Evolutionary conservation across 148 eudicot species (phyloP).

Genomic region (Vaccinium macrocarpon): DNA sequence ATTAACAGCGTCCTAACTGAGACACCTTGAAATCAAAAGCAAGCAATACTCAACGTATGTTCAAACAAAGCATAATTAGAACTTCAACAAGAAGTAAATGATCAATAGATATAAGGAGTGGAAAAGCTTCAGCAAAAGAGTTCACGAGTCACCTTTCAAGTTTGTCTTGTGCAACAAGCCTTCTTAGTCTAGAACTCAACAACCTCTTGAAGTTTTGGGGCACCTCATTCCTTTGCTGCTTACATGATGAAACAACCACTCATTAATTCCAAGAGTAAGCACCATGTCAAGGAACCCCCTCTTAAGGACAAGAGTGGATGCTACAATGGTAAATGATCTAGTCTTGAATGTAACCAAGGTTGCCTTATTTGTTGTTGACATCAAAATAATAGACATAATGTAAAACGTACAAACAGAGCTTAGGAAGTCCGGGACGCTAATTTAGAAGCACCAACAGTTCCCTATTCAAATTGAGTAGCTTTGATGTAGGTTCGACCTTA

Average conservation of each 20-base stretch:
- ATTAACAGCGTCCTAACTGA: too few relatives aligned
- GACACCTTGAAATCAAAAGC: background rate
- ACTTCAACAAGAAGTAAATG: slow-evolving; percentile 7
- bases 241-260: slow-evolving; percentile 14
- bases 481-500: background rate
- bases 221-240: slow-evolving; percentile 73
- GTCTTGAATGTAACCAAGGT: background rate
- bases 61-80: background rate
- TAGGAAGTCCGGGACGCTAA: background rate
- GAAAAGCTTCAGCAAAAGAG: too few relatives aligned
- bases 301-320: background rate
- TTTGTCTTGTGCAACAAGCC: slow-evolving; percentile 66
- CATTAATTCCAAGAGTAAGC: background rate
- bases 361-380: background rate
- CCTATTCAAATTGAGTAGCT: background rate
- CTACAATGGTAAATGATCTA: background rate
- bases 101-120: background rate
- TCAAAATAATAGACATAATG: background rate
- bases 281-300: background rate
- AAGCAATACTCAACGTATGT: background rate
- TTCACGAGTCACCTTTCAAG: slow-evolving; percentile 83
- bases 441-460: background rate
- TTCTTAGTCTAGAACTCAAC: slow-evolving; percentile 64
- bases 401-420: background rate
- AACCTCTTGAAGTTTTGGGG: slow-evolving; percentile 69